A percentile compares a stretch with the other conserved stretches of the same genome.
These are phyloP conservation scores for Spiromastix sp. DNA, from an alignment of 2,329 filamentous ascomycete species.

Conservation along the genomic window DNA sequence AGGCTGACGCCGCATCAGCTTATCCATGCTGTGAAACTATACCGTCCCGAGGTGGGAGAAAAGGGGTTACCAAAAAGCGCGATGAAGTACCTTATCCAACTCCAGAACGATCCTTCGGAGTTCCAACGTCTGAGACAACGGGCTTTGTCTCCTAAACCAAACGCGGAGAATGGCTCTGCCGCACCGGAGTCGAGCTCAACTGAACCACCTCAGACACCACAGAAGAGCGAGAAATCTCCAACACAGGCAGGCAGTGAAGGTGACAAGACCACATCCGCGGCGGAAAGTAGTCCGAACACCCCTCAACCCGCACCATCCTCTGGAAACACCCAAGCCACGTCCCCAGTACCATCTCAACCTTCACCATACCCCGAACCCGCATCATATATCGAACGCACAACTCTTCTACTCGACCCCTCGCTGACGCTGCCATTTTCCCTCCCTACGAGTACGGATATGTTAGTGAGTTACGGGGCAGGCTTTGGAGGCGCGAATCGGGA, in stretches of 20 bases:
- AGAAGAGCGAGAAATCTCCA: conserved; percentile 3
- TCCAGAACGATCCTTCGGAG: conserved; percentile 64
- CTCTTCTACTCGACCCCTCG: conserved; percentile 72
- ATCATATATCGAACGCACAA: conserved; percentile 9
- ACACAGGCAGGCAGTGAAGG: background rate
- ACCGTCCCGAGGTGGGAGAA: conserved; percentile 89
- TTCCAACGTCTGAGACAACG: conserved; percentile 31
- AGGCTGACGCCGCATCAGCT: conserved; percentile 77
- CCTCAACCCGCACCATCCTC: conserved; percentile 11
- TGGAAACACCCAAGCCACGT: conserved; percentile 15
- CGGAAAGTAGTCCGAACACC: background rate
- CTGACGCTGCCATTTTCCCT: conserved; percentile 92
- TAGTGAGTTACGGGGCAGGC: conserved; percentile 86
- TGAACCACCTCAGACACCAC: conserved; percentile 6
- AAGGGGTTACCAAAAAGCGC: conserved; percentile 82
- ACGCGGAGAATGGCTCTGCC: conserved; percentile 7
- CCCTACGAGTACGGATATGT: conserved; percentile 93
- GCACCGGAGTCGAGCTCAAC: background rate
- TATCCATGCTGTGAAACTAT: conserved; percentile 84
- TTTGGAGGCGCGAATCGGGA: conserved; percentile 89
- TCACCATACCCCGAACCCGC: conserved; percentile 14
- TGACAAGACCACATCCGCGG: background rate
- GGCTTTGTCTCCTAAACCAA: conserved; percentile 17
- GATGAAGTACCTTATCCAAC: conserved; percentile 69
- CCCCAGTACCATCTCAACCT: conserved; percentile 17